Evolutionary conservation across 208 protist genomes (phyloP).

Genomic region (Trypanosoma brucei): DNA sequence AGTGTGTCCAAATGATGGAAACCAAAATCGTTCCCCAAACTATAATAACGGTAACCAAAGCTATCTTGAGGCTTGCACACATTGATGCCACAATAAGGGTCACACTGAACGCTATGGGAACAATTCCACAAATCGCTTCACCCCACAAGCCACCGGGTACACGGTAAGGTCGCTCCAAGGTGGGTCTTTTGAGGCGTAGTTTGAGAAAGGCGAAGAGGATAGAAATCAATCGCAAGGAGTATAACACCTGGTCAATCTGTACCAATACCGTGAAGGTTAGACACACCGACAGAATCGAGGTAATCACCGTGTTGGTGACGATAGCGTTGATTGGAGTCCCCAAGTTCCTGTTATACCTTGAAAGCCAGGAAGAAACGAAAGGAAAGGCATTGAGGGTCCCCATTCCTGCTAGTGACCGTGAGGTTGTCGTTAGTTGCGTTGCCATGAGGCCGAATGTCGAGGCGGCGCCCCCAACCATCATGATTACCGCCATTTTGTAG

Average conservation of each 20-base stretch:
- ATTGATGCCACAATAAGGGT: conserved; percentile 71
- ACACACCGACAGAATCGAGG: conserved; percentile 59
- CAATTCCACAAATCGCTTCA: conserved; percentile 47
- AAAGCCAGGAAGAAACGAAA: conserved; percentile 65
- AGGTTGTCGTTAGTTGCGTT: conserved; percentile 81
- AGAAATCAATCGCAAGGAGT: conserved; percentile 70
- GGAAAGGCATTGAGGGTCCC: conserved; percentile 82
- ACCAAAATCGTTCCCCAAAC: conserved; percentile 54
- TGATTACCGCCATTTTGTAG: conserved; percentile 53
- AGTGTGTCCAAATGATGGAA: conserved; percentile 57
- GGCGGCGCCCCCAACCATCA: conserved; percentile 78
- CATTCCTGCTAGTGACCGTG: conserved; percentile 82
- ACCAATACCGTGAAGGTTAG: conserved; percentile 81
- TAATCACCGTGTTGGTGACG: conserved; percentile 68
- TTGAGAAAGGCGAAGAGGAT: conserved; percentile 73
- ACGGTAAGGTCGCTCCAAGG: conserved; percentile 72
- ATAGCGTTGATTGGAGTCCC: conserved; percentile 79
- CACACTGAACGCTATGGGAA: conserved; percentile 67
- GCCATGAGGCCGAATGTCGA: conserved; percentile 84
- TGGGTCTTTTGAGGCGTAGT: conserved; percentile 60
- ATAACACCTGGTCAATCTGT: conserved; percentile 82
- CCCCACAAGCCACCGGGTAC: conserved; percentile 57
- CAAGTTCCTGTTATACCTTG: conserved; percentile 42
- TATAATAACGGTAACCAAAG: conserved; percentile 46
- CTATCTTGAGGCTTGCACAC: conserved; percentile 39